Evolutionary conservation across 83 land plant species (phyloP).

Genomic region (Thuja plicata): DNA sequence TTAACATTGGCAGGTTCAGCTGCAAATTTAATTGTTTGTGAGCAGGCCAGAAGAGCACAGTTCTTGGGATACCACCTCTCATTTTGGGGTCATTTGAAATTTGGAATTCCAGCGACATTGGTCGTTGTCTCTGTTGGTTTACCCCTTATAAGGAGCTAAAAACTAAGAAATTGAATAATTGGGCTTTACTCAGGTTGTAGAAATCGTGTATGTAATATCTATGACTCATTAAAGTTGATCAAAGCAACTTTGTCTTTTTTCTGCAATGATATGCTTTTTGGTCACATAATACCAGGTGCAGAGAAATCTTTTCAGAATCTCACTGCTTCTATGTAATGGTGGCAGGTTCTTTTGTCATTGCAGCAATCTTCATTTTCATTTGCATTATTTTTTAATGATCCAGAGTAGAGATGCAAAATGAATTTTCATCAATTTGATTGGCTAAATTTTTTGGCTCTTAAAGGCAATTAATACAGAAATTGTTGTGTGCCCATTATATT

Average conservation of each 20-base stretch:
- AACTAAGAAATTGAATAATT: neutral
- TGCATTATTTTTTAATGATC: neutral
- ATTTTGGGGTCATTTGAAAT: constrained; percentile 68
- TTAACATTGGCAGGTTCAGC: constrained; percentile 81
- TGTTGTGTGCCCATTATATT: too few species aligned
- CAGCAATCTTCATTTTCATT: neutral
- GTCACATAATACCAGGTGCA: neutral
- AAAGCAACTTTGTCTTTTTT: neutral
- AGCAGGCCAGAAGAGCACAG: constrained; percentile 61
- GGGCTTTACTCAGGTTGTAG: neutral
- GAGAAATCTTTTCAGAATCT: neutral
- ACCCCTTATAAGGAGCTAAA: constrained; percentile 41
- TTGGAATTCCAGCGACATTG: constrained; percentile 71
- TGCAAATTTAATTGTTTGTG: constrained; percentile 84
- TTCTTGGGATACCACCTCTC: constrained; percentile 53
- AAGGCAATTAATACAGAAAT: too few species aligned
- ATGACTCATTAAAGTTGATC: neutral
- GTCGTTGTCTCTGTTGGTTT: constrained; percentile 71
- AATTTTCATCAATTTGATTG: too few species aligned
- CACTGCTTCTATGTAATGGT: neutral
- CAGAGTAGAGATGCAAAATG: neutral
- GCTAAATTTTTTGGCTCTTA: too few species aligned
- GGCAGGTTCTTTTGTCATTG: neutral
- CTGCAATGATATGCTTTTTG: neutral
- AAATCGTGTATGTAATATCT: neutral